Evolutionary conservation across 2,329 filamentous ascomycete genomes (phyloP).

Genomic region (Thelonectria blattea): DNA sequence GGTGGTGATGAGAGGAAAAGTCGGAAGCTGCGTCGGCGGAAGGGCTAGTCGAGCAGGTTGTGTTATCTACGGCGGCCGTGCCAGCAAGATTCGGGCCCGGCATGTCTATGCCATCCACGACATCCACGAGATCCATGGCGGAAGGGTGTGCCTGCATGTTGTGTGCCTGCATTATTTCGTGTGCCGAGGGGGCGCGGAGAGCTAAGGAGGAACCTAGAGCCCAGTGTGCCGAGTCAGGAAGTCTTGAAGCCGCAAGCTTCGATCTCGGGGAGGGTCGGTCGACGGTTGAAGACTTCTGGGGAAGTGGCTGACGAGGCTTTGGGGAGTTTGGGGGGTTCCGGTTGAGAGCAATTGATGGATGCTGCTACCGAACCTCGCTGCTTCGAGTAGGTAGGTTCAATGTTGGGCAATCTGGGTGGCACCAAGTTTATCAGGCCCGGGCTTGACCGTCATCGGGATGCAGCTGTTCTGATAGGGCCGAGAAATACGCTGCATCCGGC

Average conservation of each 20-base stretch:
- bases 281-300: background rate
- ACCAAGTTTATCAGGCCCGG: conserved; percentile 16
- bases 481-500: conserved; percentile 14
- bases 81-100: conserved; percentile 34
- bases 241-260: conserved; percentile 1
- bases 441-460: conserved; percentile 7
- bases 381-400: background rate
- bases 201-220: conserved; percentile 17
- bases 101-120: conserved; percentile 27
- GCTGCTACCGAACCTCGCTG: background rate
- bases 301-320: no score
- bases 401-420: background rate
- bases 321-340: background rate
- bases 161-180: conserved; percentile 5
- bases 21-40: conserved; percentile 37
- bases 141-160: conserved; percentile 19
- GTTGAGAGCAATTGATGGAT: background rate
- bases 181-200: conserved; percentile 6
- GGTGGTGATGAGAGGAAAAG: conserved; percentile 34
- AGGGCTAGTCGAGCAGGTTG: conserved; percentile 34
- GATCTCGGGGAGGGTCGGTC: background rate
- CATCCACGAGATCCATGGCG: conserved; percentile 28
- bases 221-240: conserved; percentile 3
- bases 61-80: conserved; percentile 32
- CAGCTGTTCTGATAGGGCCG: background rate